A percentile compares a stretch with the other conserved stretches of the same genome.
Conservation (phyloP, 306 rosid genomes). For the Sechiopsis laciniata region DNA sequence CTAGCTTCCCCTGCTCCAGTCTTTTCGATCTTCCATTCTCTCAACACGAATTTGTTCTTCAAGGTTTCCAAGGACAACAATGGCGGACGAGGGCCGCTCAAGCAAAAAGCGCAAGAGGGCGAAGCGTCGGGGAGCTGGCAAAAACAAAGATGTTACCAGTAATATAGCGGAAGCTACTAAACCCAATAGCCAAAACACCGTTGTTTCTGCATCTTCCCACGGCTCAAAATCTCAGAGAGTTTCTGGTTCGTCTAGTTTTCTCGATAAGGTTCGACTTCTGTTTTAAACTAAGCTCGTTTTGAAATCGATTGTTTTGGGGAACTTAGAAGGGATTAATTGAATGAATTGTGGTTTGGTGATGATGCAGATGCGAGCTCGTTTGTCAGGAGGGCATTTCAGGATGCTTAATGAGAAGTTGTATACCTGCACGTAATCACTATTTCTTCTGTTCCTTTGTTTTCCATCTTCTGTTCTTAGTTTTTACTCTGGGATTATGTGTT, state of each 20-base stretch:
- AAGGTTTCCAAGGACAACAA: slow-evolving; percentile 23
- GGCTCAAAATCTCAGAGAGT: slow-evolving; percentile 29
- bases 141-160: neutral
- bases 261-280: slow-evolving; percentile 43
- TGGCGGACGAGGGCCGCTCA: slow-evolving; percentile 29
- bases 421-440: slow-evolving; percentile 68
- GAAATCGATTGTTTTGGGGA: neutral
- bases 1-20: neutral
- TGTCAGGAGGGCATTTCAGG: slow-evolving; percentile 92
- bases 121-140: slow-evolving; percentile 20
- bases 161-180: no score
- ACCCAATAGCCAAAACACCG: neutral
- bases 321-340: neutral
- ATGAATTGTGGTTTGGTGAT: slow-evolving; percentile 9
- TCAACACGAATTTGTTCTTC: neutral
- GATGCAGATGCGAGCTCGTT: slow-evolving; percentile 72
- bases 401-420: slow-evolving; percentile 95
- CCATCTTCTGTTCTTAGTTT: no score
- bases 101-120: slow-evolving; percentile 51
- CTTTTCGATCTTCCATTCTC: neutral
- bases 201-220: slow-evolving; percentile 25
- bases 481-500: neutral
- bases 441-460: neutral
- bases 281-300: neutral
- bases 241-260: slow-evolving; percentile 47